Evolutionary conservation across 331 rosid species (phyloP).

Genomic region (Pyrus hybrid): DNA sequence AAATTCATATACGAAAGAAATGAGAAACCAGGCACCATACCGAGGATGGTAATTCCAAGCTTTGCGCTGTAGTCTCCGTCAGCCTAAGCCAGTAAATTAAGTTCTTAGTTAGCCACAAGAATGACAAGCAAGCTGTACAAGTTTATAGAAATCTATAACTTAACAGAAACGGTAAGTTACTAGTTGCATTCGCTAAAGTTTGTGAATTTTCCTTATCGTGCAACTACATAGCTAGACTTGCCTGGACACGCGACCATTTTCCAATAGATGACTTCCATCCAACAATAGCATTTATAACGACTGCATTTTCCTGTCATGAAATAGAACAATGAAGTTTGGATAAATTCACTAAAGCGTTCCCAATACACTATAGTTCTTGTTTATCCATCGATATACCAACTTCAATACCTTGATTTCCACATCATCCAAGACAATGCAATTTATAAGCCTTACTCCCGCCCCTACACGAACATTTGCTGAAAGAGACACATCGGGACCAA

Average conservation of each 20-base stretch:
- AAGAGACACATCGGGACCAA: conserved; percentile 44
- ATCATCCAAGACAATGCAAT: conserved; percentile 39
- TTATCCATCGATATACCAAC: background rate
- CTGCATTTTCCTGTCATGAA: conserved; percentile 36
- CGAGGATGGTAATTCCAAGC: conserved; percentile 46
- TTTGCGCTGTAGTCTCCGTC: conserved; percentile 37
- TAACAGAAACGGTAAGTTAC: background rate
- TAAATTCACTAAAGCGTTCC: background rate
- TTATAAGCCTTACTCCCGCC: conserved; percentile 41
- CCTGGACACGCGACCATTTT: conserved; percentile 52
- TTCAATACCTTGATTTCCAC: conserved; percentile 37
- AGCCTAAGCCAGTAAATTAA: conserved; percentile 17
- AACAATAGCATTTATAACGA: conserved; percentile 33
- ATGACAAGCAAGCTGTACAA: background rate
- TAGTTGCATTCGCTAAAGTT: background rate
- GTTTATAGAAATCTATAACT: background rate
- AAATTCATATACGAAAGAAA: background rate
- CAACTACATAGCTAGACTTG: conserved; percentile 4
- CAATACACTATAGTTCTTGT: background rate
- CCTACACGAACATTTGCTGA: conserved; percentile 45
- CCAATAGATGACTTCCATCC: conserved; percentile 52
- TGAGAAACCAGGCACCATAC: conserved; percentile 13
- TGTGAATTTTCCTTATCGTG: background rate
- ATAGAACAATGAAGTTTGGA: background rate
- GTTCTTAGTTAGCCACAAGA: background rate